phyloP scores from a whole-genome alignment of 805 yeast genomes.

The Yamadazyma sp. region DNA sequence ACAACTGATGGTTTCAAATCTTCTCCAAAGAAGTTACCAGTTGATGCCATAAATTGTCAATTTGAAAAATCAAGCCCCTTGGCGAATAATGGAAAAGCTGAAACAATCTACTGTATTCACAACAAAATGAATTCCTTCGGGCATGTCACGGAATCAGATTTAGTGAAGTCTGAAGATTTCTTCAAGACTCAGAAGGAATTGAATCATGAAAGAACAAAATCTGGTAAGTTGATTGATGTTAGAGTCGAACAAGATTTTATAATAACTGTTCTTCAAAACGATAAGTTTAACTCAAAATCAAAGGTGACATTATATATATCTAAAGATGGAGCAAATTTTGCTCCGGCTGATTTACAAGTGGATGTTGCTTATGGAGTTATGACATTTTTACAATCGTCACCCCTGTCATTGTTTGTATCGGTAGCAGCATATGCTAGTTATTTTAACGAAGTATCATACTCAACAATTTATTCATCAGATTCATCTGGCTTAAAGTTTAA shows the following conservation, averaged over 20 bases:
- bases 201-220: constrained; percentile 21
- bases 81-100: constrained; percentile 18
- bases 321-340: constrained; percentile 42
- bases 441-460: constrained; percentile 12
- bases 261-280: constrained; percentile 38
- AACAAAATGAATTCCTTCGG: constrained; percentile 39
- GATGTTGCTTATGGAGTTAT: constrained; percentile 35
- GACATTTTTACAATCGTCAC: constrained; percentile 35
- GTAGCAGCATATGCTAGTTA: constrained; percentile 12
- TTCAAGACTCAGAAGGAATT: constrained; percentile 33
- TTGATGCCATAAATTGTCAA: constrained; percentile 25
- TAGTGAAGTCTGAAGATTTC: constrained; percentile 43
- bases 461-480: constrained; percentile 50
- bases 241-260: constrained; percentile 40
- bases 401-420: constrained; percentile 30
- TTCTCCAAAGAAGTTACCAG: constrained; percentile 27
- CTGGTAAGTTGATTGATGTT: constrained; percentile 32
- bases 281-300: constrained; percentile 38
- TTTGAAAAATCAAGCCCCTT: constrained; percentile 28
- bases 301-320: constrained; percentile 42
- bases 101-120: constrained; percentile 31
- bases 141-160: constrained; percentile 31
- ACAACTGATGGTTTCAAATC: constrained; percentile 45
- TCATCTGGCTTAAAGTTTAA: constrained; percentile 55
- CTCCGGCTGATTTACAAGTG: constrained; percentile 37